Evolutionary conservation across 2,329 filamentous ascomycete genomes (phyloP).

Genomic region (Aspergillus tamarii): DNA sequence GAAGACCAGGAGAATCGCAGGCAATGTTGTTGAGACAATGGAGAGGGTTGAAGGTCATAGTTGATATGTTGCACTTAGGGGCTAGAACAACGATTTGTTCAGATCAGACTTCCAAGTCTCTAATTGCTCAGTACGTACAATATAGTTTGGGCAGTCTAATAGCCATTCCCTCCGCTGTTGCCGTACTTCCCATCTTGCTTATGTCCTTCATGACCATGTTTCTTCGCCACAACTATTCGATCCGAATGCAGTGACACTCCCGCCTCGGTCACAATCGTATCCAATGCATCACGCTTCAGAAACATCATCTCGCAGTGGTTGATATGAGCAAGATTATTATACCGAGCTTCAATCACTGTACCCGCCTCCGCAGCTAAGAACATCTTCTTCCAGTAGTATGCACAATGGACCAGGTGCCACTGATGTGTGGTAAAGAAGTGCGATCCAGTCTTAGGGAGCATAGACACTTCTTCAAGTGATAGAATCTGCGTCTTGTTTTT

Average conservation of each 20-base stretch:
- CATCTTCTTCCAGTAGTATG: slow-evolving; percentile 40
- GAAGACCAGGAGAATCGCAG: too few species aligned
- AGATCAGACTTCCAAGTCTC: not conserved
- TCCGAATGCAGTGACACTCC: slow-evolving; percentile 12
- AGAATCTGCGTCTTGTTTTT: slow-evolving; percentile 25
- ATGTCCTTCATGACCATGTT: not conserved
- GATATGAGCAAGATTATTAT: slow-evolving; percentile 19
- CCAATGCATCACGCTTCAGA: slow-evolving; percentile 12
- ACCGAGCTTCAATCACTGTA: slow-evolving; percentile 28
- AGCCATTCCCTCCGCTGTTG: not conserved
- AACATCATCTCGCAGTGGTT: slow-evolving; percentile 23
- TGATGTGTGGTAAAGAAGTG: slow-evolving; percentile 24
- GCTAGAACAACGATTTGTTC: too few species aligned
- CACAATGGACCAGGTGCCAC: slow-evolving; percentile 40
- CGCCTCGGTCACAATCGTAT: slow-evolving; percentile 12
- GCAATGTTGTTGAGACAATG: not conserved
- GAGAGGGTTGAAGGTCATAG: not conserved
- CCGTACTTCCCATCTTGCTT: not conserved
- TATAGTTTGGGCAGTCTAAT: not conserved
- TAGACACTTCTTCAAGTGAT: slow-evolving; percentile 17
- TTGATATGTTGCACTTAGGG: not conserved
- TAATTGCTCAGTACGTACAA: not conserved
- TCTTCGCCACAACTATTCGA: slow-evolving; percentile 1
- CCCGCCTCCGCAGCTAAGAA: slow-evolving; percentile 17
- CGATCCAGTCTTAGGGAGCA: slow-evolving; percentile 23